These are phyloP conservation scores for Penicillium sp. DNA, from an alignment of 2,329 filamentous ascomycete genomes.

Conservation along the genomic window DNA sequence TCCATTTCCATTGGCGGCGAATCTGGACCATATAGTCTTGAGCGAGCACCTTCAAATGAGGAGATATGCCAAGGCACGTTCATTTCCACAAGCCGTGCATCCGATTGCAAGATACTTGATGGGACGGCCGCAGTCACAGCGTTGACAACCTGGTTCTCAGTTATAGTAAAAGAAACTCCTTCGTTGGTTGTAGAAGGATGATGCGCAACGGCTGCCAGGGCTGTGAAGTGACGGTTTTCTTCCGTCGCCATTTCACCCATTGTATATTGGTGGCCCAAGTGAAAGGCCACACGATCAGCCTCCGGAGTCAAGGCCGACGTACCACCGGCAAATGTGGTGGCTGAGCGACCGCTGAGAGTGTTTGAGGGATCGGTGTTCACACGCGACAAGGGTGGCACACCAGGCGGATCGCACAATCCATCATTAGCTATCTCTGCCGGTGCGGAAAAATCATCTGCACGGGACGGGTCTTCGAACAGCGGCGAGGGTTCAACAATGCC, in stretches of 20 bases:
- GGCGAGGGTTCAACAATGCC: slow-evolving; percentile 3
- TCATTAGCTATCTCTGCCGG: slow-evolving; percentile 8
- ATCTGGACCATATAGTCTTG: slow-evolving; percentile 1
- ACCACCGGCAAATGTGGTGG: slow-evolving; percentile 3
- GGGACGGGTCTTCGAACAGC: slow-evolving; percentile 3
- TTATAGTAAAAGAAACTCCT: slow-evolving; percentile 15
- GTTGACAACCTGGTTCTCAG: slow-evolving; percentile 25
- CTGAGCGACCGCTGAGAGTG: not conserved
- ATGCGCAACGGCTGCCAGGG: slow-evolving; percentile 26
- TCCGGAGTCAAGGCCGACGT: slow-evolving; percentile 3
- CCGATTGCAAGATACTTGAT: not conserved
- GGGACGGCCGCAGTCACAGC: slow-evolving; percentile 18
- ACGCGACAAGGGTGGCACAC: slow-evolving; percentile 7
- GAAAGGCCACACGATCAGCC: not conserved
- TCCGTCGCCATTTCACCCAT: slow-evolving; percentile 10
- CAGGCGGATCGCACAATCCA: slow-evolving; percentile 17
- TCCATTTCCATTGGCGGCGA: slow-evolving; percentile 10
- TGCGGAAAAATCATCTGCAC: slow-evolving; percentile 3
- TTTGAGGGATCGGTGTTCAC: slow-evolving; percentile 15
- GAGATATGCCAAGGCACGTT: not conserved
- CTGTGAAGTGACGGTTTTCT: slow-evolving; percentile 19
- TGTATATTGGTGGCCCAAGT: not conserved
- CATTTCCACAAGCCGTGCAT: not conserved
- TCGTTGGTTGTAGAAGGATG: slow-evolving; percentile 20
- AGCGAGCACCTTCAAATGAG: not conserved